phyloP scores from a whole-genome alignment of 1,139 yeast species.

The Kodamaea ohmeri region DNA sequence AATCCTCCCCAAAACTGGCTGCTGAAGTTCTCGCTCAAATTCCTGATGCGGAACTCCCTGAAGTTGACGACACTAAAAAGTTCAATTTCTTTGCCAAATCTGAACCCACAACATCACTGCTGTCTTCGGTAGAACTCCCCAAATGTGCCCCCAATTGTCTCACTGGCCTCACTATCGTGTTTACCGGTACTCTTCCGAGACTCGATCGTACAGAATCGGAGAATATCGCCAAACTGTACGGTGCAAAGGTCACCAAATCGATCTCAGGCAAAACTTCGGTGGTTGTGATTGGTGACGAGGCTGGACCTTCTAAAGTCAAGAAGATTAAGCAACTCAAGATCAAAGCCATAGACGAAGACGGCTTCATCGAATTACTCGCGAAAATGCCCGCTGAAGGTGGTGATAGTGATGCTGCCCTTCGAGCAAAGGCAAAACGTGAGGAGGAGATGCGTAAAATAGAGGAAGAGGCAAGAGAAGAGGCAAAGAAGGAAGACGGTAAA shows the following conservation, averaged over 20 bases:
- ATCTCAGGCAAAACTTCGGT: slow-evolving; percentile 83
- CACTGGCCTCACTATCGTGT: slow-evolving; percentile 84
- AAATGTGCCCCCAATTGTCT: slow-evolving; percentile 81
- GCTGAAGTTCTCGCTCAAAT: slow-evolving; percentile 51
- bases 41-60: slow-evolving; percentile 70
- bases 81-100: slow-evolving; percentile 53
- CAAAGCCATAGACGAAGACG: slow-evolving; percentile 84
- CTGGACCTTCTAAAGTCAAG: slow-evolving; percentile 92
- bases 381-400: slow-evolving; percentile 96
- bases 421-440: slow-evolving; percentile 66
- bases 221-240: slow-evolving; percentile 75
- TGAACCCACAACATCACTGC: slow-evolving; percentile 24
- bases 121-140: slow-evolving; percentile 47
- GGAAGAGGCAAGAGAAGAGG: slow-evolving; percentile 23
- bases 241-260: slow-evolving; percentile 90
- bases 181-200: slow-evolving; percentile 85
- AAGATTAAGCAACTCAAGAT: slow-evolving; percentile 70
- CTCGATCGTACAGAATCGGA: slow-evolving; percentile 77
- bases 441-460: slow-evolving; percentile 49
- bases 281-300: slow-evolving; percentile 92
- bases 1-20: not conserved
- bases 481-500: slow-evolving; percentile 14
- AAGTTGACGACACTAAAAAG: slow-evolving; percentile 48
- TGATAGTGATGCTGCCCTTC: slow-evolving; percentile 68
- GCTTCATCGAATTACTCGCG: slow-evolving; percentile 68